A percentile compares a stretch with the other conserved stretches of the same genome.
These are phyloP conservation scores for Xylaria bambusicola DNA, from an alignment of 495 filamentous ascomycete species.

Conservation along the genomic window DNA sequence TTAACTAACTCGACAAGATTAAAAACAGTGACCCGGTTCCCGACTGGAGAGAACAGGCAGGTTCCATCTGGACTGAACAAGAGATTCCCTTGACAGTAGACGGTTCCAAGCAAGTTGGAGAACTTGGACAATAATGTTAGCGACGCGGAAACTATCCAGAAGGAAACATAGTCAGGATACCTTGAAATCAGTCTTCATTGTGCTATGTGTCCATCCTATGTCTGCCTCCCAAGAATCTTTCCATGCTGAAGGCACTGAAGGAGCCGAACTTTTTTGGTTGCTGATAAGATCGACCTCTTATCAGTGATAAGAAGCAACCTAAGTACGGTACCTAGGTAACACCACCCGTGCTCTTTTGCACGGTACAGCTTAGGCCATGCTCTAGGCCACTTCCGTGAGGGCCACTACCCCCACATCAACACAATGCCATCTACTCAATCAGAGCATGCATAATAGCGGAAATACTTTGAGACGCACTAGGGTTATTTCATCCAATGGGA, in stretches of 20 bases:
- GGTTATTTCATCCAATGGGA: no score
- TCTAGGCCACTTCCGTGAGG: background rate
- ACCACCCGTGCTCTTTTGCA: background rate
- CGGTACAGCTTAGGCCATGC: background rate
- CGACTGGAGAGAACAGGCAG: conserved; percentile 93
- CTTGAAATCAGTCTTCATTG: conserved; percentile 96
- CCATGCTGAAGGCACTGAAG: background rate
- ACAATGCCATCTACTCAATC: no score
- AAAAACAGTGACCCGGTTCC: conserved; percentile 93
- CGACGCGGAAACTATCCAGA: background rate
- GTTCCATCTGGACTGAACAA: conserved; percentile 96
- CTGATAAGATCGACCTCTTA: no score
- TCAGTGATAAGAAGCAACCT: conserved; percentile 31
- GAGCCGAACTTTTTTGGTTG: conserved; percentile 32
- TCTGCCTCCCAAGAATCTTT: background rate
- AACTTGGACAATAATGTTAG: conserved; percentile 56
- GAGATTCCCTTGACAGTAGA: conserved; percentile 95
- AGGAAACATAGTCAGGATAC: conserved; percentile 41
- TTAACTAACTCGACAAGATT: conserved; percentile 84
- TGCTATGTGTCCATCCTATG: conserved; percentile 31
- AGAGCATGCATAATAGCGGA: no score
- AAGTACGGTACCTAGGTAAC: background rate
- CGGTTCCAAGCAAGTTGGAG: conserved; percentile 92
- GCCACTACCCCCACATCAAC: no score
- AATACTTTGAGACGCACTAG: no score